Conservation (phyloP, 345 rosid species). For the Lepidium aucheri region DNA sequence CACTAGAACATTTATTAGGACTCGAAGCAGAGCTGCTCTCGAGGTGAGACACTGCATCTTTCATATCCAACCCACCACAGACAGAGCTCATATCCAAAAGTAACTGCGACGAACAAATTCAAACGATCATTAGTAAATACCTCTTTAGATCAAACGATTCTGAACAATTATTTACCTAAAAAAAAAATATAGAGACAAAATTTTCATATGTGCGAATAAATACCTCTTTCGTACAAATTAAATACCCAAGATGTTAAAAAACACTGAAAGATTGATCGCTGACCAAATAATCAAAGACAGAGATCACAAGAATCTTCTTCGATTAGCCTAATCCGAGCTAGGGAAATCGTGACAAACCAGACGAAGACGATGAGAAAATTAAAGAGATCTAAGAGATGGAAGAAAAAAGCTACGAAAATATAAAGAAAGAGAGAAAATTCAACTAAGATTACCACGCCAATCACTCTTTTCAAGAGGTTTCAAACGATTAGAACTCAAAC, state of each 20-base stretch:
- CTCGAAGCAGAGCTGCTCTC: conserved; percentile 15
- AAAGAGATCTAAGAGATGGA: background rate
- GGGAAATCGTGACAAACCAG: background rate
- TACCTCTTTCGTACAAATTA: conserved; percentile 4
- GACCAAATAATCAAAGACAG: background rate
- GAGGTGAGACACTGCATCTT: conserved; percentile 30
- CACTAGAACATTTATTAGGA: conserved; percentile 14
- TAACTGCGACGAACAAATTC: conserved; percentile 10
- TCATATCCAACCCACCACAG: conserved; percentile 12
- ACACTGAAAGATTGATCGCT: background rate
- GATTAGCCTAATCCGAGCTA: conserved; percentile 1
- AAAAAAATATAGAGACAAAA: background rate
- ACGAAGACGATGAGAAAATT: background rate
- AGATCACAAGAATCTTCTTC: conserved; percentile 12
- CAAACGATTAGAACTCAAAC: conserved; percentile 70
- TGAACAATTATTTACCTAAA: background rate
- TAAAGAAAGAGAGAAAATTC: conserved; percentile 18
- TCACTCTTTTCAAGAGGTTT: conserved; percentile 81
- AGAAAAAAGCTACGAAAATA: background rate
- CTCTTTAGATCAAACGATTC: background rate
- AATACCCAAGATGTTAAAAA: background rate
- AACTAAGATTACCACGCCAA: conserved; percentile 98
- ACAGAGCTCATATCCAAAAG: conserved; percentile 37
- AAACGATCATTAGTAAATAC: background rate
- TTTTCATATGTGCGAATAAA: background rate